A percentile compares a stretch with the other conserved stretches of the same genome.
These are phyloP conservation scores for Suhomyces faveliae DNA, from an alignment of 805 yeast genomes.

Conservation along the genomic window DNA sequence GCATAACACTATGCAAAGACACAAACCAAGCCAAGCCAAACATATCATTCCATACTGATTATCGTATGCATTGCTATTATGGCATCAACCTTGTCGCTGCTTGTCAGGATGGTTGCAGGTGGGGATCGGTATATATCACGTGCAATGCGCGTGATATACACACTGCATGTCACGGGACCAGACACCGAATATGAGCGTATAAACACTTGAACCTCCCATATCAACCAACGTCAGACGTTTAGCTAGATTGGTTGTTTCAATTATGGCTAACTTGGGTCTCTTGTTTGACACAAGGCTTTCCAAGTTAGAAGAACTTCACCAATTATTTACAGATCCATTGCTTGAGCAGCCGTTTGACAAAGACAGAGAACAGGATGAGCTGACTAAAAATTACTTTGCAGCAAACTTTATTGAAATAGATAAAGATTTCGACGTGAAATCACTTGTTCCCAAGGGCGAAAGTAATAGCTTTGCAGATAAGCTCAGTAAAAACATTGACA, in stretches of 20 bases:
- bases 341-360: slow-evolving; percentile 1
- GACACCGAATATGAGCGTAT: not conserved
- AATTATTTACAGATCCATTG: slow-evolving; percentile 15
- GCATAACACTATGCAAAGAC: no score
- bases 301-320: slow-evolving; percentile 22
- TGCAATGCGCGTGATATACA: not conserved
- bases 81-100: no score
- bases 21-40: no score
- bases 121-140: not conserved
- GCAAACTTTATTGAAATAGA: not conserved
- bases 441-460: not conserved
- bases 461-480: not conserved
- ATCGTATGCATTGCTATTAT: no score
- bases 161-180: not conserved
- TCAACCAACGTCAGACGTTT: not conserved
- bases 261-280: not conserved
- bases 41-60: no score
- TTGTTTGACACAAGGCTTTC: slow-evolving; percentile 10
- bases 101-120: not conserved
- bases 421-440: not conserved
- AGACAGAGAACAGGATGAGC: not conserved
- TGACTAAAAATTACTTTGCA: not conserved
- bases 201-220: not conserved
- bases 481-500: slow-evolving; percentile 4
- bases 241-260: not conserved